Percentiles rank a stretch among this genome's conserved stretches.
Conservation (phyloP, 148 eudicot genomes). For the Vaccinium macrocarpon region DNA sequence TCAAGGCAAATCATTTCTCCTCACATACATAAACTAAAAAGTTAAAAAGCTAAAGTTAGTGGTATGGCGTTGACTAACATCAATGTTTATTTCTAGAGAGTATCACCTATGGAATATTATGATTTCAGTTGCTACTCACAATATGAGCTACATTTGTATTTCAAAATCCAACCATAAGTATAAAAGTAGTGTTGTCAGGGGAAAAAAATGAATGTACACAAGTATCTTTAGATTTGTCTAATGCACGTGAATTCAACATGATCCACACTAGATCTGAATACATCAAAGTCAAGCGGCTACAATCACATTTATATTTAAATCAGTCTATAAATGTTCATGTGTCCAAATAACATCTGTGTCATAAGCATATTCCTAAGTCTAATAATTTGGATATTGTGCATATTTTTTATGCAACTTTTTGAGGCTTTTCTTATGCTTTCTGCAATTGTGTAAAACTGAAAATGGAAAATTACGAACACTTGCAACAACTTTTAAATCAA, state of each 20-base stretch:
- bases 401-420: not conserved
- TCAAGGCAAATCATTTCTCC: too few relatives aligned
- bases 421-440: not conserved
- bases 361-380: not conserved
- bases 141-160: not conserved
- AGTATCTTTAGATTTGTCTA: too few relatives aligned
- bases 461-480: not conserved
- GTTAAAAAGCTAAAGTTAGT: too few relatives aligned
- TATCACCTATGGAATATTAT: not conserved
- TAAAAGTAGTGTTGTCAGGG: not conserved
- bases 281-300: too few relatives aligned
- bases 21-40: too few relatives aligned
- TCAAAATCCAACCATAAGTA: not conserved
- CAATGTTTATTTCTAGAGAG: too few relatives aligned
- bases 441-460: not conserved
- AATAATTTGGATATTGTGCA: not conserved
- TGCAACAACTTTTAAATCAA: not conserved
- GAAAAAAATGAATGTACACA: too few relatives aligned
- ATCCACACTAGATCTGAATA: too few relatives aligned
- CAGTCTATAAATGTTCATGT: too few relatives aligned
- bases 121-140: not conserved
- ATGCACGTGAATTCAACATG: too few relatives aligned
- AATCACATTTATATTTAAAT: too few relatives aligned
- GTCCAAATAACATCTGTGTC: not conserved
- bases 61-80: too few relatives aligned